A percentile compares a stretch with the other conserved stretches of the same genome.
Evolutionary conservation across 1,284 basidiomycete species (phyloP).

Genomic region (Jaminaea rosea): DNA sequence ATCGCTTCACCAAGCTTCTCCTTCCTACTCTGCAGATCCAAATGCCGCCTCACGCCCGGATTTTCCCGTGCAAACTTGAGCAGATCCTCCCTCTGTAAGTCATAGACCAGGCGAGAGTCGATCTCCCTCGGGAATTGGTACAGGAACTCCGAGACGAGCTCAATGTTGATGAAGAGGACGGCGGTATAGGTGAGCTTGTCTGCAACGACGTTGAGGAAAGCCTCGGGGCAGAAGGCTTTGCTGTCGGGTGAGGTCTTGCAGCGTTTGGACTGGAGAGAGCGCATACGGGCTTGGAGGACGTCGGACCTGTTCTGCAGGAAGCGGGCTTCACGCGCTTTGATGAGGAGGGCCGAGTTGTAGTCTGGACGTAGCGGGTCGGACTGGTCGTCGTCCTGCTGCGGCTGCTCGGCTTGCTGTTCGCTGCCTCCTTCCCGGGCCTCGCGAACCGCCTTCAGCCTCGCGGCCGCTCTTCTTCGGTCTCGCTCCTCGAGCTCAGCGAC

Average conservation of each 20-base stretch:
- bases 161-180: slow-evolving; percentile 87
- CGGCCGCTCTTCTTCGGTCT: slow-evolving; percentile 58
- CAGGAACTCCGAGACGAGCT: slow-evolving; percentile 94
- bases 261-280: slow-evolving; percentile 73
- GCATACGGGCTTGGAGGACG: slow-evolving; percentile 73
- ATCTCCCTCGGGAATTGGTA: slow-evolving; percentile 98
- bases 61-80: slow-evolving; percentile 88
- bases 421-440: slow-evolving; percentile 26
- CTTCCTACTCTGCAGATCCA: slow-evolving; percentile 93
- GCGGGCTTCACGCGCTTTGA: slow-evolving; percentile 76
- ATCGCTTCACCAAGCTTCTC: slow-evolving; percentile 72
- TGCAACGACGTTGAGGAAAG: slow-evolving; percentile 89
- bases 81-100: slow-evolving; percentile 77
- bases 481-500: slow-evolving; percentile 73
- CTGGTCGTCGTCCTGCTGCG: slow-evolving; percentile 42
- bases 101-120: slow-evolving; percentile 84
- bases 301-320: slow-evolving; percentile 71
- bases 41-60: slow-evolving; percentile 69
- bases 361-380: slow-evolving; percentile 50
- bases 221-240: slow-evolving; percentile 86
- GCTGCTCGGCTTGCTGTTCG: background rate
- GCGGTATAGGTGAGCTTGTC: slow-evolving; percentile 94
- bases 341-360: slow-evolving; percentile 64
- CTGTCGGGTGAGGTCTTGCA: slow-evolving; percentile 78
- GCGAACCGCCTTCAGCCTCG: slow-evolving; percentile 6